Evolutionary conservation across 2,329 filamentous ascomycete species (phyloP).

Genomic region (Penicillium palitans): DNA sequence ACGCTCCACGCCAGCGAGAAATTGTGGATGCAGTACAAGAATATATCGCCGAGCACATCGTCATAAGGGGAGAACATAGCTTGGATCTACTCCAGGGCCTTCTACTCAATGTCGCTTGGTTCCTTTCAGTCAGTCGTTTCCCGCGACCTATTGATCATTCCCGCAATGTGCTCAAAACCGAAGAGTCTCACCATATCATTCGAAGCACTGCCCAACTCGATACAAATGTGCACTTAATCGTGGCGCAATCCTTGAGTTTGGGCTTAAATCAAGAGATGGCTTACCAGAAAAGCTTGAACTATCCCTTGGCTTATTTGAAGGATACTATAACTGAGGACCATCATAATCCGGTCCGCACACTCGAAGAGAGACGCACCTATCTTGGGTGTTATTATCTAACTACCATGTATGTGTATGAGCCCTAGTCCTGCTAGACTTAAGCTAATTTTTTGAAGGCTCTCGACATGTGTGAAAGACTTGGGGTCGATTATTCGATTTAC

Average conservation of each 20-base stretch:
- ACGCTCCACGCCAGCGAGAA: conserved; percentile 15
- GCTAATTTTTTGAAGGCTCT: conserved; percentile 13
- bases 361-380: conserved; percentile 56
- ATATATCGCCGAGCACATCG: conserved; percentile 46
- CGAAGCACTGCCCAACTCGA: conserved; percentile 47
- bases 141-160: not conserved
- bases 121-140: conserved; percentile 17
- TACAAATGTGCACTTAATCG: conserved; percentile 53
- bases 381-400: conserved; percentile 58
- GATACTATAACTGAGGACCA: conserved; percentile 20
- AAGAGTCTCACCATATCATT: conserved; percentile 9
- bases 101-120: conserved; percentile 51
- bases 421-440: not conserved
- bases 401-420: conserved; percentile 48
- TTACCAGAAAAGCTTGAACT: conserved; percentile 12
- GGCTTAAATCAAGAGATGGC: conserved; percentile 39
- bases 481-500: conserved; percentile 56
- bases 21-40: conserved; percentile 14
- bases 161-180: not conserved
- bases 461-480: conserved; percentile 42
- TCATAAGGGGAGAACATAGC: conserved; percentile 45
- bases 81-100: conserved; percentile 52
- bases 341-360: conserved; percentile 42
- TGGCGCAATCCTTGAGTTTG: conserved; percentile 51
- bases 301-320: conserved; percentile 14